phyloP scores from a whole-genome alignment of 1,284 basidiomycete genomes.

The Bondarzewia mesenterica region DNA sequence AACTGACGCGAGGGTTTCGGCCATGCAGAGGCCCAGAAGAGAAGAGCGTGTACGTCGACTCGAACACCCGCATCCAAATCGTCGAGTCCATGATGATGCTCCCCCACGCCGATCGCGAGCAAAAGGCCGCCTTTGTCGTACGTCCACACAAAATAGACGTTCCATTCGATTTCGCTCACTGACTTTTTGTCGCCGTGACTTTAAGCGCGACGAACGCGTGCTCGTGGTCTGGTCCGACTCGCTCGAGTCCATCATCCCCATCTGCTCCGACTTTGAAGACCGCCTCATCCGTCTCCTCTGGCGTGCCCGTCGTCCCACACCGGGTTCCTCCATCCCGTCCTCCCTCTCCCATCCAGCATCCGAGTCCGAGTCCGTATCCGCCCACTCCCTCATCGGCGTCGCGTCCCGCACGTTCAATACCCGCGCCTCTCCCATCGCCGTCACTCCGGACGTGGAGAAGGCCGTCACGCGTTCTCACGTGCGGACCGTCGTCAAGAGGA shows the following conservation, averaged over 20 bases:
- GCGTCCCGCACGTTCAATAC: constrained; percentile 11
- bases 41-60: constrained; percentile 55
- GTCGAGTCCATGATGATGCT: constrained; percentile 62
- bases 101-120: constrained; percentile 73
- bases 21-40: constrained; percentile 37
- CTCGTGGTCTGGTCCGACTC: constrained; percentile 75
- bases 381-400: constrained; percentile 11
- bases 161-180: neutral
- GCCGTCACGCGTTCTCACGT: constrained; percentile 14
- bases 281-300: constrained; percentile 75
- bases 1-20: no score
- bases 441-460: constrained; percentile 25
- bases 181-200: neutral
- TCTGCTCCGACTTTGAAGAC: constrained; percentile 70
- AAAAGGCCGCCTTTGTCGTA: constrained; percentile 78
- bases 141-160: constrained; percentile 28
- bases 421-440: constrained; percentile 2
- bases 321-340: neutral
- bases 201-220: constrained; percentile 63
- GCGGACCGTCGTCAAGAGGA: constrained; percentile 15
- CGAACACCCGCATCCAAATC: constrained; percentile 65
- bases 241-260: constrained; percentile 63
- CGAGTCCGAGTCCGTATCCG: constrained; percentile 11
- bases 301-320: constrained; percentile 30
- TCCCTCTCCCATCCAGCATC: constrained; percentile 7